Conservation (phyloP, 192 early-diverging fungal genomes). For the Mortierella hygrophila region DNA sequence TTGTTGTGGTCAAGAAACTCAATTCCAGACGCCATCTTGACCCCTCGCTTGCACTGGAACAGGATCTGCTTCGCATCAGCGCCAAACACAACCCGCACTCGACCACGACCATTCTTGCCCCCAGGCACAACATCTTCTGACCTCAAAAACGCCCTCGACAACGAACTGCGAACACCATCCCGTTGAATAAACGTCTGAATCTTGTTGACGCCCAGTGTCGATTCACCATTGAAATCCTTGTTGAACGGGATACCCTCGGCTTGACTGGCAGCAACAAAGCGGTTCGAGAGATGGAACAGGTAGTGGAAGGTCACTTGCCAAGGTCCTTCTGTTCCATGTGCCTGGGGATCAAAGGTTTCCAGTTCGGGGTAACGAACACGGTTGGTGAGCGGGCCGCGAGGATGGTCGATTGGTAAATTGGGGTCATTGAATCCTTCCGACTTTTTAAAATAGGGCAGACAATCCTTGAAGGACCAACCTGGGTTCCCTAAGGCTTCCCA, state of each 20-base stretch:
- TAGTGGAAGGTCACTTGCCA: conserved; percentile 42
- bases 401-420: conserved; percentile 7
- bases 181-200: conserved; percentile 43
- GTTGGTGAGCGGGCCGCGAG: conserved; percentile 22
- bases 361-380: conserved; percentile 11
- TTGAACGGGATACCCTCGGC: conserved; percentile 31
- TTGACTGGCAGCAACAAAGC: conserved; percentile 21
- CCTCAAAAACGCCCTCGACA: conserved; percentile 40
- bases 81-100: conserved; percentile 37
- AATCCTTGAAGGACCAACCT: conserved; percentile 23
- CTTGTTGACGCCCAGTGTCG: conserved; percentile 37
- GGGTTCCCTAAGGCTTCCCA: conserved; percentile 14
- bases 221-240: conserved; percentile 44
- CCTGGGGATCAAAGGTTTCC: conserved; percentile 33
- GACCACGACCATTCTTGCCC: conserved; percentile 16
- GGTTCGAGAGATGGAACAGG: conserved; percentile 16
- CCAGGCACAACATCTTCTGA: conserved; percentile 26
- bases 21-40: conserved; percentile 36
- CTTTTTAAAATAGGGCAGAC: conserved; percentile 18
- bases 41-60: conserved; percentile 12
- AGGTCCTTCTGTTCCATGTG: conserved; percentile 40
- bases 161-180: conserved; percentile 41
- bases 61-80: conserved; percentile 19
- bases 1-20: conserved; percentile 48
- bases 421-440: conserved; percentile 44